phyloP scores from a whole-genome alignment of 2,329 filamentous ascomycete species.

The Ascochyta lentis region DNA sequence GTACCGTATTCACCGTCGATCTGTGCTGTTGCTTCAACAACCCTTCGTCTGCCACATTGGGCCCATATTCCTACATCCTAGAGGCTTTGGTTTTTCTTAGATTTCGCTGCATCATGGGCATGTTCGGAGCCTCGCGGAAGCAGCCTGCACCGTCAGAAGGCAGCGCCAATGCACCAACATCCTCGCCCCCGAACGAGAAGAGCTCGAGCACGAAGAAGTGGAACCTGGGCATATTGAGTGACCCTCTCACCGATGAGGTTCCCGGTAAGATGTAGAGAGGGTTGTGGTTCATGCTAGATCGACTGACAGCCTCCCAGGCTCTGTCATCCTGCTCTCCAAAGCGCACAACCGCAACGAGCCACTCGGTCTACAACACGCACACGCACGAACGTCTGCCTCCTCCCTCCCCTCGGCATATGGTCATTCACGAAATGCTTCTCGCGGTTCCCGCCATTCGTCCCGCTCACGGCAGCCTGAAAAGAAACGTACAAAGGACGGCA shows the following conservation, averaged over 20 bases:
- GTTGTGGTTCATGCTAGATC: not conserved
- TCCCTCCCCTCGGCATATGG: constrained; percentile 52
- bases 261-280: constrained; percentile 66
- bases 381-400: constrained; percentile 64
- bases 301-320: constrained; percentile 52
- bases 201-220: constrained; percentile 43
- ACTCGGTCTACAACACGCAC: constrained; percentile 66
- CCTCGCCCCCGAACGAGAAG: constrained; percentile 16
- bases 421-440: constrained; percentile 24
- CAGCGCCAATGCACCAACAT: not conserved
- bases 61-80: not conserved
- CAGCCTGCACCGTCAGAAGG: constrained; percentile 14
- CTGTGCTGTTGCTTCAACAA: constrained; percentile 1
- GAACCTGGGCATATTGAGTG: constrained; percentile 82
- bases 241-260: constrained; percentile 81
- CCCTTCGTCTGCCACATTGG: not conserved
- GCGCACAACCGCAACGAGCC: constrained; percentile 66
- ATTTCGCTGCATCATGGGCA: constrained; percentile 23
- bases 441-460: constrained; percentile 34
- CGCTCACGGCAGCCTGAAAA: constrained; percentile 51
- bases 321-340: constrained; percentile 65
- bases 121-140: constrained; percentile 26
- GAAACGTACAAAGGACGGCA: constrained; percentile 82
- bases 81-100: not conserved
- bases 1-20: constrained; percentile 7